Conservation (phyloP, 2,329 filamentous ascomycete genomes). For the Fusarium transvaalense region DNA sequence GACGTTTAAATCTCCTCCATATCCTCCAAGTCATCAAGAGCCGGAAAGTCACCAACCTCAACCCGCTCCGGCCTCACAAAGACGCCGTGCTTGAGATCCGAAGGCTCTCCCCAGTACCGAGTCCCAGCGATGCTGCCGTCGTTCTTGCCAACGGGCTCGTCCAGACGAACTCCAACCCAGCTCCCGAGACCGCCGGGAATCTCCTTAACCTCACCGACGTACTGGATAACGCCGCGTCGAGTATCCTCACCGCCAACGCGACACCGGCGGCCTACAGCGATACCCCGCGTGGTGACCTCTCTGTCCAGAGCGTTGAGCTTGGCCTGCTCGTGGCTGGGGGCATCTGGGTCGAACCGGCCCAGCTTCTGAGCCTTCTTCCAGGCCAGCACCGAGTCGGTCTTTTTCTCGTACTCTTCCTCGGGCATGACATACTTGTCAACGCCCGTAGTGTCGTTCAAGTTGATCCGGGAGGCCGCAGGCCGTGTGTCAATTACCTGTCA, state of each 20-base stretch:
- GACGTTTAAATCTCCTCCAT: slow-evolving; percentile 75
- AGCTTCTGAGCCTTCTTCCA: slow-evolving; percentile 97
- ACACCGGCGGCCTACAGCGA: slow-evolving; percentile 72
- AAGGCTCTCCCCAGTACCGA: slow-evolving; percentile 77
- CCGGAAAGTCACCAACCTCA: slow-evolving; percentile 79
- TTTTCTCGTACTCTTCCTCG: slow-evolving; percentile 85
- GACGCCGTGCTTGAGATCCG: slow-evolving; percentile 76
- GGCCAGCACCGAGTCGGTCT: slow-evolving; percentile 87
- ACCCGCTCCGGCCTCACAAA: slow-evolving; percentile 84
- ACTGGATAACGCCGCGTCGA: slow-evolving; percentile 76
- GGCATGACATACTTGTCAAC: slow-evolving; percentile 94
- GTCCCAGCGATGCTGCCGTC: slow-evolving; percentile 77
- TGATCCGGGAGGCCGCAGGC: slow-evolving; percentile 78
- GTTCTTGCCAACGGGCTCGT: slow-evolving; percentile 86
- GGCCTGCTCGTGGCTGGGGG: slow-evolving; percentile 78
- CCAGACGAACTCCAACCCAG: slow-evolving; percentile 81
- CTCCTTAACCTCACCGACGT: slow-evolving; percentile 79
- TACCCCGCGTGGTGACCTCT: slow-evolving; percentile 78
- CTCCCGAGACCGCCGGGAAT: slow-evolving; percentile 73
- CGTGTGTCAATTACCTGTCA: slow-evolving; percentile 82
- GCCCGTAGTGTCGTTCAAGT: slow-evolving; percentile 83
- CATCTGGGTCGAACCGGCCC: slow-evolving; percentile 93
- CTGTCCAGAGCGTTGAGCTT: slow-evolving; percentile 76
- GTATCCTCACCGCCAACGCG: slow-evolving; percentile 75
- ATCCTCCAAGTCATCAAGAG: slow-evolving; percentile 79